A percentile compares a stretch with the other conserved stretches of the same genome.
These are phyloP conservation scores for Ascobolus immersus DNA, from an alignment of 495 filamentous ascomycete species.

Conservation along the genomic window DNA sequence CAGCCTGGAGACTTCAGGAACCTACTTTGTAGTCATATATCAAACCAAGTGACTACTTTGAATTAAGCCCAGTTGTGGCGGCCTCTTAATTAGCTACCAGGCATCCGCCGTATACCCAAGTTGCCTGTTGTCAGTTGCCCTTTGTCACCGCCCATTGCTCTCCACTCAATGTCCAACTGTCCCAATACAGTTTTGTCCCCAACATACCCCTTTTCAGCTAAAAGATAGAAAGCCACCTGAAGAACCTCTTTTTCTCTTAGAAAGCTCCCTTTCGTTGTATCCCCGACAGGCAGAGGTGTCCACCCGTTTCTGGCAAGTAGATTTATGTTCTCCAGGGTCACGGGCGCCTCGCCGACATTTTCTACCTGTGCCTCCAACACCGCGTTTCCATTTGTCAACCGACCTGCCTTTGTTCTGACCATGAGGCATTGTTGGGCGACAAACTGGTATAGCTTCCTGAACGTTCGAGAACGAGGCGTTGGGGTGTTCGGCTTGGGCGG, in stretches of 20 bases:
- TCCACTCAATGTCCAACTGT: constrained; percentile 65
- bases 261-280: constrained; percentile 12
- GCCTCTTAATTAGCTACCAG: no score
- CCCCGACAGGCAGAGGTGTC: constrained; percentile 19
- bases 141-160: constrained; percentile 67
- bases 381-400: constrained; percentile 20
- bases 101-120: no score
- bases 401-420: constrained; percentile 64
- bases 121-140: constrained; percentile 66
- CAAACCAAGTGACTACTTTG: no score
- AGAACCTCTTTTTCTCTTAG: constrained; percentile 66
- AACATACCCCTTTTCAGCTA: constrained; percentile 24
- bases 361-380: constrained; percentile 83
- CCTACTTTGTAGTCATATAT: no score
- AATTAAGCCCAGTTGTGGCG: no score
- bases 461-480: constrained; percentile 33
- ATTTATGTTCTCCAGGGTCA: constrained; percentile 32
- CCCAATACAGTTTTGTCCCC: constrained; percentile 43
- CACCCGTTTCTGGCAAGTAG: constrained; percentile 26
- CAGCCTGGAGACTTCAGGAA: no score
- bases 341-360: constrained; percentile 52
- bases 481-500: constrained; percentile 20
- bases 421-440: constrained; percentile 68
- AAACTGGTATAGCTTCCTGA: constrained; percentile 92
- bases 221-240: constrained; percentile 72